These are phyloP conservation scores for Neonectria ditissima DNA, from an alignment of 2,329 filamentous ascomycete genomes.

Conservation along the genomic window DNA sequence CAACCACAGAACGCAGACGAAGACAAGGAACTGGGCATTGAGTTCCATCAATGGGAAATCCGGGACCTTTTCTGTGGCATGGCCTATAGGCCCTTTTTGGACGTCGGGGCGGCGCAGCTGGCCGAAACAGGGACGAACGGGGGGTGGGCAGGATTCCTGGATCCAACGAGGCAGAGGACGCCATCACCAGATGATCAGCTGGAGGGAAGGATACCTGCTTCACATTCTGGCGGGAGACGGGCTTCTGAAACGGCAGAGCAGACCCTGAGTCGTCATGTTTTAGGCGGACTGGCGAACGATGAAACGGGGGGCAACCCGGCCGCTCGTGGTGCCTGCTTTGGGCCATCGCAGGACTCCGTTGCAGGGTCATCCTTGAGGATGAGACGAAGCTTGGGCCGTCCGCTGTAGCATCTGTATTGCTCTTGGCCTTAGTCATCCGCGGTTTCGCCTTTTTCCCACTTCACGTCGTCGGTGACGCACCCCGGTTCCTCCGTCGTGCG, in stretches of 20 bases:
- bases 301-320: conserved; percentile 20
- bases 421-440: conserved; percentile 20
- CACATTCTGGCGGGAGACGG: conserved; percentile 15
- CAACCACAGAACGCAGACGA: conserved; percentile 6
- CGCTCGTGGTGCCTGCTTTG: conserved; percentile 18
- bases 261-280: conserved; percentile 17
- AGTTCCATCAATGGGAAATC: conserved; percentile 16
- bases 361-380: conserved; percentile 18
- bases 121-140: conserved; percentile 19
- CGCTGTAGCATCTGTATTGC: conserved; percentile 25
- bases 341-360: neutral
- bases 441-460: neutral
- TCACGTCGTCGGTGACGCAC: neutral
- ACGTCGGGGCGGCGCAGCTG: conserved; percentile 12
- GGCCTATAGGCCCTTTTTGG: conserved; percentile 11
- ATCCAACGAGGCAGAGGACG: neutral
- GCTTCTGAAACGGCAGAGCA: conserved; percentile 20
- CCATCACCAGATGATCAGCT: conserved; percentile 18
- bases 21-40: neutral
- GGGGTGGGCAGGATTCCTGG: conserved; percentile 1
- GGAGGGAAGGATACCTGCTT: conserved; percentile 6
- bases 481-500: conserved; percentile 20
- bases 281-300: conserved; percentile 13
- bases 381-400: conserved; percentile 37
- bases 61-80: neutral